A percentile compares a stretch with the other conserved stretches of the same genome.
phyloP scores from a whole-genome alignment of 192 early-diverging fungal genomes.

The Mortierella hygrophila region DNA sequence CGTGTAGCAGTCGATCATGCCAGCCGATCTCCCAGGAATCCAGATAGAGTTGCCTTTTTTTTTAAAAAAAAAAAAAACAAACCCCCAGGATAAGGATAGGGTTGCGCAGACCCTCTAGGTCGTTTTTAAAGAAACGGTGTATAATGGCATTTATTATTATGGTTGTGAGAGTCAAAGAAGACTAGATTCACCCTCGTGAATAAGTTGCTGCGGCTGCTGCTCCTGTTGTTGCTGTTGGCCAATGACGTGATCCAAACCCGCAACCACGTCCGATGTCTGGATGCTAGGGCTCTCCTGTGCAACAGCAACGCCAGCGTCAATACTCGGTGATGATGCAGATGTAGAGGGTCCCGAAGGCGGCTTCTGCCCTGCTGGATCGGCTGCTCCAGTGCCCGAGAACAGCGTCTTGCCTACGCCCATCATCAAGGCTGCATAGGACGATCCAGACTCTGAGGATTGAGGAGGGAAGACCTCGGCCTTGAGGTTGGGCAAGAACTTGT shows the following conservation, averaged over 20 bases:
- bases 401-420: constrained; percentile 53
- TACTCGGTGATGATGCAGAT: not conserved
- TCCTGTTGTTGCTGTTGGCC: constrained; percentile 2
- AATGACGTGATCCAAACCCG: not conserved
- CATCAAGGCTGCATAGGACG: constrained; percentile 48
- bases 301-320: not conserved
- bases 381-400: constrained; percentile 24
- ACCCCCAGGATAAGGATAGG: too few species aligned
- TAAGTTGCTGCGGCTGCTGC: not conserved
- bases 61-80: too few species aligned
- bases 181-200: not conserved
- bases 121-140: too few species aligned
- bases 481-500: constrained; percentile 74
- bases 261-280: not conserved
- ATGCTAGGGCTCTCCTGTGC: not conserved
- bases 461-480: constrained; percentile 64
- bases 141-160: not conserved
- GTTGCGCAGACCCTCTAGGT: too few species aligned
- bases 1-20: not conserved
- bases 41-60: too few species aligned
- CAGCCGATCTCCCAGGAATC: too few species aligned
- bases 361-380: constrained; percentile 2
- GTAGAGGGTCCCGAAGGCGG: not conserved
- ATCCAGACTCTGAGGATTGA: constrained; percentile 30
- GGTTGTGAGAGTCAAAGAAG: not conserved